Evolutionary conservation across 768 basidiomycete species (phyloP), one percentile per base, ranked within the genome.

Genomic region (Suillus alpinus): DNA sequence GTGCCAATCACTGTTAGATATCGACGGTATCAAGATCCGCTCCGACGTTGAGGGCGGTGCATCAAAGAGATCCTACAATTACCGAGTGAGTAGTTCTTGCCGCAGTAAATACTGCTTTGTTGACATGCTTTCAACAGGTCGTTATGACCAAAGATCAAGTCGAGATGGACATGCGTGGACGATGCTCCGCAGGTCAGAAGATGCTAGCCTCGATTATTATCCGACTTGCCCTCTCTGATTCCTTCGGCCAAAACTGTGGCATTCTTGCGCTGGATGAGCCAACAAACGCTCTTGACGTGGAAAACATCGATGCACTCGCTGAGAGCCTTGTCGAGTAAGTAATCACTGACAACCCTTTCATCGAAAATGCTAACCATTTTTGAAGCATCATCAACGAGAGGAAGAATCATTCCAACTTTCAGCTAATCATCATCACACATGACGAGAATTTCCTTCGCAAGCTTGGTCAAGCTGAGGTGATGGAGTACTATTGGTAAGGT

Each of bases 91-190:
- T 56, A 63, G 63, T 50, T 50, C 51, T 58, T 56, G 36, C 31
- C 44, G 53, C 58, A 4, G 39, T 18, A 40, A 50, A 55, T 34
- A 62, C 26, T 59, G 55, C 12, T 52, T 52, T 53, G 57, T 62
- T 68, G 59, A 76, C 56, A 39, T 57, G 36, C 18, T 37, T 20
- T 23, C 16, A 29, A 63, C 72, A 96, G 94, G 94, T 98, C 61
- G 96, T 98, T 65, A 98, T 99, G 96, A 93, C 91, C 57, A 99
- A 99, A 78, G 95, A 98, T 72, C 91, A 95, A 69, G 95, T 98
- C 7, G 96, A 98, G 75, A 95, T 99, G 92, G 97, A 98, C 75
- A 99, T 99, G 97, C 88, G 97, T 59, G 97, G 97, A 29, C 86
- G 97, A 64, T 99, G 97, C 76, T 95, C 92, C 16, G 97, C 97